Percentiles rank a stretch among this genome's conserved stretches.
Evolutionary conservation across 108 stramenopile genomes (phyloP).

Genomic region (Chaetoceros tenuissimus): DNA sequence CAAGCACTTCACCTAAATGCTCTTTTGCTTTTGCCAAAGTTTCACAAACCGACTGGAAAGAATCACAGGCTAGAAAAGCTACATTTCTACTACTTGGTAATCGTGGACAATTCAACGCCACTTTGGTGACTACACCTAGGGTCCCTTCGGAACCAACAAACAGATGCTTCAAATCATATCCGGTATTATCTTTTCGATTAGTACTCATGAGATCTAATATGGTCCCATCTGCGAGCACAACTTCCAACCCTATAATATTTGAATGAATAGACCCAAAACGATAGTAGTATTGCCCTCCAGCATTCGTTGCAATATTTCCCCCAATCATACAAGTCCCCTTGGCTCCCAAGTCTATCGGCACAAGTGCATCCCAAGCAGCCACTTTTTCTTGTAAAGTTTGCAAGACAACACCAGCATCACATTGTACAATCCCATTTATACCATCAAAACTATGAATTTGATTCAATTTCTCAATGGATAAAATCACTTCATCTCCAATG

Average conservation of each 20-base stretch:
- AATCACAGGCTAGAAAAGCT: constrained; percentile 67
- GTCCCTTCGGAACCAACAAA: constrained; percentile 97
- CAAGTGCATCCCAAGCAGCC: constrained; percentile 33
- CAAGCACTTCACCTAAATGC: constrained; percentile 76
- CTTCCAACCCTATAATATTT: constrained; percentile 90
- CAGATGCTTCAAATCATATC: constrained; percentile 90
- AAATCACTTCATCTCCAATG: constrained; percentile 63
- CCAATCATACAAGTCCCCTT: constrained; percentile 96
- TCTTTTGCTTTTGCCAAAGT: constrained; percentile 51
- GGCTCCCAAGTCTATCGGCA: constrained; percentile 93
- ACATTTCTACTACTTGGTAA: constrained; percentile 62
- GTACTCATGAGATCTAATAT: constrained; percentile 67
- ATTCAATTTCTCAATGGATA: constrained; percentile 75
- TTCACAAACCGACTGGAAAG: constrained; percentile 46
- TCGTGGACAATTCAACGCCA: constrained; percentile 57
- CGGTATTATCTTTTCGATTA: constrained; percentile 89
- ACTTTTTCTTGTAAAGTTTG: constrained; percentile 73
- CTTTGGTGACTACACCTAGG: constrained; percentile 87
- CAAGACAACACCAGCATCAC: constrained; percentile 90
- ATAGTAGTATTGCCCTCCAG: constrained; percentile 81
- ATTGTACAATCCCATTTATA: constrained; percentile 59
- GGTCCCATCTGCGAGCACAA: constrained; percentile 78
- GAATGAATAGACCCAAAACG: constrained; percentile 83
- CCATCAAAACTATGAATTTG: constrained; percentile 55
- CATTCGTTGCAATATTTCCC: constrained; percentile 93